Evolutionary conservation across 306 rosid genomes (phyloP), one percentile per base, ranked within the genome.

Genomic region (Castanospermum australe): DNA sequence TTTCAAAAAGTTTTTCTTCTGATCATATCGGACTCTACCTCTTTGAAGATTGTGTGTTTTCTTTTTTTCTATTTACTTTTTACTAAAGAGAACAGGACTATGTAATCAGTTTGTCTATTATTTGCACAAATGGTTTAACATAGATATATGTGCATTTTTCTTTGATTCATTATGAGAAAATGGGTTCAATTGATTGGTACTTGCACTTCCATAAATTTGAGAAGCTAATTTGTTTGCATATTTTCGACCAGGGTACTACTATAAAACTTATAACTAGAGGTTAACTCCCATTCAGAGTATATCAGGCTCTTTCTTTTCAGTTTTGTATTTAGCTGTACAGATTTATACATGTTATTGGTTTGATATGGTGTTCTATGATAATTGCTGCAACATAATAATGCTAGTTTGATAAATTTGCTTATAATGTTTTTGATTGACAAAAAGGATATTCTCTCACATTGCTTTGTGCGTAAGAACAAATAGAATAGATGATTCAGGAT

Each of bases 1-100:
- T 79, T 65, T 70, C 67, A 60, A 55, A 59, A 21, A 30, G 42
- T 39, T 68, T 32, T 60, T 52, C 59, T 83, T 55, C 21, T 72
- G 51, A 56, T 15, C 54, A n/a, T 75, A 71, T 39, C 41, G 24
- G 78, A 51, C 17, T 33, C 60, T 50, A 22, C 22, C 59, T 33
- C 65, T 75, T 76, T 39, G 42, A 65, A 47, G 60, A 33, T 56
- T 63, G 70, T 68, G 25, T 36, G 45, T 63, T 66, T 24, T 35
- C 17, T 5, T 47, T 48, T 71, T 33, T 52, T 6, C 3, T 45
- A 28, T 48, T 22, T 4, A 1, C 2, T 20, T 12, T 32, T 7
- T 6, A 52, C 69, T 44, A n/a, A 15, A 59, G 24, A 28, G 65
- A 9, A 17, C 5, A 24, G 48, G 59, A 32, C 78, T 67, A 10